Percentiles rank a stretch among this genome's conserved stretches.
Conservation (phyloP, 805 yeast genomes). For the Kodamaea kakaduensis region DNA sequence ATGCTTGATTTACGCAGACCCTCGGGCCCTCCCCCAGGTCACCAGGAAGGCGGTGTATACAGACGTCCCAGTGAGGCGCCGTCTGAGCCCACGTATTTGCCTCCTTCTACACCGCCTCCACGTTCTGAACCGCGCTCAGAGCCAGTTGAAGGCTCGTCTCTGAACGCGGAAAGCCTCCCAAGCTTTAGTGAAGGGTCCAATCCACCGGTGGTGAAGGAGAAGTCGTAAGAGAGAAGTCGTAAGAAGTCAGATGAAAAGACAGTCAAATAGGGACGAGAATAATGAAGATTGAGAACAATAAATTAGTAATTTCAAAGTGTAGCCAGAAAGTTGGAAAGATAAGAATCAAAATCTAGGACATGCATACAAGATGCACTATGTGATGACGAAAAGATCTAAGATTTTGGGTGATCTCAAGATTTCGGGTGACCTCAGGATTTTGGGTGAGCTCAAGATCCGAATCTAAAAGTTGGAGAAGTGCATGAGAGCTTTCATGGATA, state of each 20-base stretch:
- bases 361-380: too few species aligned
- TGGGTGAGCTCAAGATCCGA: too few species aligned
- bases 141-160: constrained; percentile 10
- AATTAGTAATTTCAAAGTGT: background rate
- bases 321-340: too few species aligned
- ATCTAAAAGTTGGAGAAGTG: too few species aligned
- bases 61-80: constrained; percentile 13
- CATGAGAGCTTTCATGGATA: too few species aligned
- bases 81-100: constrained; percentile 4
- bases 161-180: constrained; percentile 13
- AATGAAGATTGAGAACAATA: background rate
- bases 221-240: too few species aligned
- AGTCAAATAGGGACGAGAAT: background rate
- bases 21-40: constrained; percentile 5
- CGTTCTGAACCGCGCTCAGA: constrained; percentile 4
- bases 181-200: constrained; percentile 13
- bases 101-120: constrained; percentile 9
- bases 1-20: background rate
- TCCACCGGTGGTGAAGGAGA: constrained; percentile 10
- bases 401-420: too few species aligned
- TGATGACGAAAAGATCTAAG: too few species aligned
- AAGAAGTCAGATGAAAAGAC: too few species aligned
- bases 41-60: constrained; percentile 12
- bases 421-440: too few species aligned
- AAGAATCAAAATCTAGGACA: too few species aligned